Evolutionary conservation across 1,284 basidiomycete genomes (phyloP).

Genomic region (Schizophyllum commune): DNA sequence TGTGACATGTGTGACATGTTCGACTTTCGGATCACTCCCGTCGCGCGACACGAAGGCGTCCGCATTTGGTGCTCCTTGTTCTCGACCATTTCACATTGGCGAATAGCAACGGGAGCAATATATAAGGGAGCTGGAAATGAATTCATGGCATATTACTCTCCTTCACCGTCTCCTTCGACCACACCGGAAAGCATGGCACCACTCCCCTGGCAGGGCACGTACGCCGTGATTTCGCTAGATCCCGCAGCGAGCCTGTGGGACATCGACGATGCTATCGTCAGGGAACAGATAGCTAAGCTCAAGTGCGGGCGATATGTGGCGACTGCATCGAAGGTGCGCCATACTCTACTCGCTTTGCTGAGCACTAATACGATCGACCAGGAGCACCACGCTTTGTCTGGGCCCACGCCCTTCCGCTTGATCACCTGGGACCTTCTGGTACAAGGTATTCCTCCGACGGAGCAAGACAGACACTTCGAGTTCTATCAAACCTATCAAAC

Average conservation of each 20-base stretch:
- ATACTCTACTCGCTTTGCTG: neutral
- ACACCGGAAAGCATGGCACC: too few relatives aligned
- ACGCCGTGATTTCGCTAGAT: neutral
- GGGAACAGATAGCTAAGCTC: neutral
- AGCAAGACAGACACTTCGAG: neutral
- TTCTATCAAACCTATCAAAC: conserved; percentile 6
- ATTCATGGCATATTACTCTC: too few relatives aligned
- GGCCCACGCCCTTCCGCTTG: neutral
- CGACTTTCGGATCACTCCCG: too few relatives aligned
- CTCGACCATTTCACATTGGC: too few relatives aligned
- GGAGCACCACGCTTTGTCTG: neutral
- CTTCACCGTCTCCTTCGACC: too few relatives aligned
- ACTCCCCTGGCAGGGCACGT: neutral
- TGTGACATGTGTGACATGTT: too few relatives aligned
- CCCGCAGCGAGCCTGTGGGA: neutral
- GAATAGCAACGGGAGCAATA: too few relatives aligned
- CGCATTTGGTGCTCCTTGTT: too few relatives aligned
- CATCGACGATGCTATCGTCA: neutral
- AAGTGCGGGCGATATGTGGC: neutral
- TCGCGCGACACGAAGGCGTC: too few relatives aligned
- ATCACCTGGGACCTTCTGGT: conserved; percentile 2
- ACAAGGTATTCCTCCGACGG: conserved; percentile 1
- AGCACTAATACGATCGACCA: neutral
- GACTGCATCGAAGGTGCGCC: neutral
- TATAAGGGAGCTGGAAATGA: too few relatives aligned